These are phyloP conservation scores for Tubosaeta brunneosetosa DNA, from an alignment of 768 basidiomycete species.

Conservation along the genomic window DNA sequence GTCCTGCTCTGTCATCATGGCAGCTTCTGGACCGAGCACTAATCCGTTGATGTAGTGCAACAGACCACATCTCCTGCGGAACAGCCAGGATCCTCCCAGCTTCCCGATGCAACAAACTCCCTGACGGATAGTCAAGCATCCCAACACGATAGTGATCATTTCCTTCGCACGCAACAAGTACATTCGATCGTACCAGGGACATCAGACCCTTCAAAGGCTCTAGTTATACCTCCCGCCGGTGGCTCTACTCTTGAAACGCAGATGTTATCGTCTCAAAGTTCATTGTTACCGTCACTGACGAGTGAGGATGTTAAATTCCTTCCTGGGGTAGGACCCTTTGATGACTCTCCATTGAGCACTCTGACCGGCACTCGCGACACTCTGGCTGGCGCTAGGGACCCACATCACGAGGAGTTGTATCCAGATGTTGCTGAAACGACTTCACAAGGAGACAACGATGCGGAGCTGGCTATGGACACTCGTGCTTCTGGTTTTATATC, in stretches of 20 bases:
- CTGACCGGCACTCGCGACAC: not conserved
- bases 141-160: not conserved
- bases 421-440: not conserved
- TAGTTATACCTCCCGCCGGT: not conserved
- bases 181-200: not conserved
- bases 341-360: not conserved
- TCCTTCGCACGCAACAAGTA: not conserved
- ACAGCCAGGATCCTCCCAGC: not conserved
- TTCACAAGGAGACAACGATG: not conserved
- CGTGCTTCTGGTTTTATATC: not conserved
- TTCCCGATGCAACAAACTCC: not conserved
- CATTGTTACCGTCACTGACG: not conserved
- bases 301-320: not conserved
- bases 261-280: not conserved
- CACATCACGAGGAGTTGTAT: not conserved
- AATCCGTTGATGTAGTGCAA: not conserved
- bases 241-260: not conserved
- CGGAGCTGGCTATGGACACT: not conserved
- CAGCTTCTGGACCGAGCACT: not conserved
- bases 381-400: not conserved
- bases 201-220: not conserved
- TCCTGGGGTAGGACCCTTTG: not conserved
- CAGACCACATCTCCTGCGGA: conserved; percentile 1
- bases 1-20: not conserved
- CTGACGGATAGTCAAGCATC: not conserved